phyloP scores from a whole-genome alignment of 1,139 yeast genomes.

The Yamadazyma epiphylla region DNA sequence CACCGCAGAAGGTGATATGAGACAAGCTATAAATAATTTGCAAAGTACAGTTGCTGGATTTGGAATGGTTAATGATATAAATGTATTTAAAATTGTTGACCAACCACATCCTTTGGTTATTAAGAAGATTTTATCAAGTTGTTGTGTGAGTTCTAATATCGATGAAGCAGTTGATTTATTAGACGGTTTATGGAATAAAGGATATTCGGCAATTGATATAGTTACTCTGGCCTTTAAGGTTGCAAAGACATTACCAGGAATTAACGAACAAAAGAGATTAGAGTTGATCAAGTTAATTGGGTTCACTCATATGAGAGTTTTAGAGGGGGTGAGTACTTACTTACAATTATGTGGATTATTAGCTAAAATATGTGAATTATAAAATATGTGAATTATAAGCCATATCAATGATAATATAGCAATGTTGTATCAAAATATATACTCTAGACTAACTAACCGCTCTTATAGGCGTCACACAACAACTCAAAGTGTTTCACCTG shows the following conservation, averaged over 20 bases:
- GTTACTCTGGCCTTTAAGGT: constrained; percentile 89
- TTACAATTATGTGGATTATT: constrained; percentile 82
- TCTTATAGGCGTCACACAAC: constrained; percentile 58
- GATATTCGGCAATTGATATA: constrained; percentile 91
- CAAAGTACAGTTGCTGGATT: constrained; percentile 95
- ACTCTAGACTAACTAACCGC: constrained; percentile 2
- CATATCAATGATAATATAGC: no score
- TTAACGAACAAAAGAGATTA: constrained; percentile 64
- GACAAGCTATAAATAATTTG: constrained; percentile 92
- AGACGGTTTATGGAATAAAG: constrained; percentile 76
- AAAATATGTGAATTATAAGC: neutral
- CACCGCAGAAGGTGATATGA: constrained; percentile 98
- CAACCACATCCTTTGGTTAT: constrained; percentile 93
- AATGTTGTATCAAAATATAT: constrained; percentile 1
- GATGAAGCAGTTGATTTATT: constrained; percentile 70
- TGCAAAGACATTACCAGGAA: constrained; percentile 66
- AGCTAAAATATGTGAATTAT: constrained; percentile 51
- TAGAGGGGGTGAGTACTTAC: constrained; percentile 90
- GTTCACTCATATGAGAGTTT: constrained; percentile 81
- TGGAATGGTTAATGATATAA: constrained; percentile 82
- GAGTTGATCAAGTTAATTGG: constrained; percentile 86
- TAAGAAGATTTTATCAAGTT: constrained; percentile 60
- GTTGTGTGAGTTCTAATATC: constrained; percentile 38
- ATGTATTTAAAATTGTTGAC: constrained; percentile 93
- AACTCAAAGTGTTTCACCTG: constrained; percentile 60